phyloP scores from a whole-genome alignment of 768 basidiomycete genomes.

The Podaxis mareebaensis region DNA sequence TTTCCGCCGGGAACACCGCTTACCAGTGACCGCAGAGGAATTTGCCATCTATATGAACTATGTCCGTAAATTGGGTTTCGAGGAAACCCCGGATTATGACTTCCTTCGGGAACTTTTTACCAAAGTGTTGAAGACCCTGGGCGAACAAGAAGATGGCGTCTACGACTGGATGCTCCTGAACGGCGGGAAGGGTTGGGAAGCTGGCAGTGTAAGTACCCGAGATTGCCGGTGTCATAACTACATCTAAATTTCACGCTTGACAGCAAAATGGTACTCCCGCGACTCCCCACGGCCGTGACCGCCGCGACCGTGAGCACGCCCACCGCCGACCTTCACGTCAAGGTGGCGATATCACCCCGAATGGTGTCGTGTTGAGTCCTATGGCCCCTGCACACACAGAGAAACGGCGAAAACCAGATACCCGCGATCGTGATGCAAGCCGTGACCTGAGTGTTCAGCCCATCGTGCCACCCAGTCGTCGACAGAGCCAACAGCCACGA shows the following conservation, averaged over 20 bases:
- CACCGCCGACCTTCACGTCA: slow-evolving; percentile 50
- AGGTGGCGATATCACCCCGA: slow-evolving; percentile 51
- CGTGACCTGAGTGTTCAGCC: slow-evolving; percentile 70
- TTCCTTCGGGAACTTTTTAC: slow-evolving; percentile 93
- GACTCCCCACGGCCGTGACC: slow-evolving; percentile 56
- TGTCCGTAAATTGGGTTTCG: slow-evolving; percentile 96
- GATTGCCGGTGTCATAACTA: slow-evolving; percentile 29
- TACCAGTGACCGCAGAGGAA: slow-evolving; percentile 63
- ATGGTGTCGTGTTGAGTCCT: slow-evolving; percentile 66
- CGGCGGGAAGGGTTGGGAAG: slow-evolving; percentile 95
- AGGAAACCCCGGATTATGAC: slow-evolving; percentile 97
- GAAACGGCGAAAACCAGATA: slow-evolving; percentile 54
- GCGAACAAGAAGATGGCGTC: slow-evolving; percentile 87
- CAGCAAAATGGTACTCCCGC: slow-evolving; percentile 57
- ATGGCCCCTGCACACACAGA: slow-evolving; percentile 55
- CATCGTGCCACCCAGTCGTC: slow-evolving; percentile 63
- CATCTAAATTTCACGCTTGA: background rate
- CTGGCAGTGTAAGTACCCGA: slow-evolving; percentile 59
- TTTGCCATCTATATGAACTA: slow-evolving; percentile 99
- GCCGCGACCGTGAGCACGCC: slow-evolving; percentile 56
- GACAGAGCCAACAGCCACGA: slow-evolving; percentile 65
- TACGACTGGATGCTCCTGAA: slow-evolving; percentile 98
- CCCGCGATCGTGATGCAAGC: slow-evolving; percentile 47
- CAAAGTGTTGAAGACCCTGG: slow-evolving; percentile 85
- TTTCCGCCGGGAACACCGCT: slow-evolving; percentile 3